phyloP scores from a whole-genome alignment of 1,284 basidiomycete genomes.

The Bondarzewia mesenterica region DNA sequence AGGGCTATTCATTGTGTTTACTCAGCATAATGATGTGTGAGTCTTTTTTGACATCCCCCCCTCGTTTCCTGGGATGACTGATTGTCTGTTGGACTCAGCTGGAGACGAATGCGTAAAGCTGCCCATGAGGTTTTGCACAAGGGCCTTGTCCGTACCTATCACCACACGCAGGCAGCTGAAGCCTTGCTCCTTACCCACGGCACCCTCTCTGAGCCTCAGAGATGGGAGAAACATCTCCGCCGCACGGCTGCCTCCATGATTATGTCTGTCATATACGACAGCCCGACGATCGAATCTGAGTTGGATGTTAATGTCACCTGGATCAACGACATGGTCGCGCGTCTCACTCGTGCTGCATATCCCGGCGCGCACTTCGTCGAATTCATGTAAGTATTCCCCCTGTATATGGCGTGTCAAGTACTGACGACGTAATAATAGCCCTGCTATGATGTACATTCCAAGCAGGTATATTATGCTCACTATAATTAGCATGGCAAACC shows the following conservation, averaged over 20 bases:
- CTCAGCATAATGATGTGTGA: constrained; percentile 1
- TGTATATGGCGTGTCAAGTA: too few species aligned
- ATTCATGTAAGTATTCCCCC: too few species aligned
- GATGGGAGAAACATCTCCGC: neutral
- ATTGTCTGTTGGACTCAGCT: neutral
- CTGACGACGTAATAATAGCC: too few species aligned
- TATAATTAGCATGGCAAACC: neutral
- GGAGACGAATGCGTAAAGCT: constrained; percentile 9
- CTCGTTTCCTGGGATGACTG: neutral
- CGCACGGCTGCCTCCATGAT: neutral
- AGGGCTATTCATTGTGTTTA: neutral
- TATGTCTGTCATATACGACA: constrained; percentile 1
- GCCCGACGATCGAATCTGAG: neutral
- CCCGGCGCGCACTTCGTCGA: constrained; percentile 5
- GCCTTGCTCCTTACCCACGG: constrained; percentile 2
- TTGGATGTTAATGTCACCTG: neutral
- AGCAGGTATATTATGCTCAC: neutral
- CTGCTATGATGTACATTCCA: constrained; percentile 5
- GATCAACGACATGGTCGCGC: neutral
- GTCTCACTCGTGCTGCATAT: neutral
- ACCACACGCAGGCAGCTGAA: neutral
- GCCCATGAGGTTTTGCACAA: neutral
- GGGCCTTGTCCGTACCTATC: neutral
- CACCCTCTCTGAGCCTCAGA: neutral
- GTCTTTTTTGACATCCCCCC: neutral